These are phyloP conservation scores for Fusarium luffae DNA, from an alignment of 2,329 filamentous ascomycete genomes.

Conservation along the genomic window DNA sequence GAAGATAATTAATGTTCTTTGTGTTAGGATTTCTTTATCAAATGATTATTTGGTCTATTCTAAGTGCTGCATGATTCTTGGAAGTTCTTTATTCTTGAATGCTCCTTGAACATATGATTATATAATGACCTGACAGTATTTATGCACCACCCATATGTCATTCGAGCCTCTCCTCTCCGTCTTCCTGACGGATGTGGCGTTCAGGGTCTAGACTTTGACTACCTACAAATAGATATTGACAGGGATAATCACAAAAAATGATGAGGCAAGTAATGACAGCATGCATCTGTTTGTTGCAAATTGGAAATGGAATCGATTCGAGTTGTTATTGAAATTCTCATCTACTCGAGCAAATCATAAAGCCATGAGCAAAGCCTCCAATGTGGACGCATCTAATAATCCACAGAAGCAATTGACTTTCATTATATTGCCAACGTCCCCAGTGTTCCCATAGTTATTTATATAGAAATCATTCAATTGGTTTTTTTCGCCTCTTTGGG, in stretches of 20 bases:
- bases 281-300: background rate
- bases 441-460: conserved; percentile 34
- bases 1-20: background rate
- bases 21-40: too few species aligned
- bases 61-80: background rate
- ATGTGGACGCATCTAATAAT: conserved; percentile 38
- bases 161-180: background rate
- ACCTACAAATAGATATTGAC: background rate
- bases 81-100: background rate
- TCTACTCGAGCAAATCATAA: conserved; percentile 37
- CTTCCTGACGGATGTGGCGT: conserved; percentile 22
- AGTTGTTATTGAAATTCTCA: conserved; percentile 27
- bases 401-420: conserved; percentile 35
- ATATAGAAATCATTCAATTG: conserved; percentile 36
- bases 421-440: conserved; percentile 38
- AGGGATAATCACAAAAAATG: background rate
- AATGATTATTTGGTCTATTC: background rate
- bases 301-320: conserved; percentile 14
- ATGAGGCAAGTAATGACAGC: background rate
- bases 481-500: conserved; percentile 21
- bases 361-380: conserved; percentile 30
- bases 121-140: background rate
- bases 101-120: background rate
- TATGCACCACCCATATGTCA: background rate
- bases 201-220: conserved; percentile 7